Evolutionary conservation across 352 stramenopile genomes (phyloP), one percentile per base, ranked within the genome.

Genomic region (Globisporangium middletonii): DNA sequence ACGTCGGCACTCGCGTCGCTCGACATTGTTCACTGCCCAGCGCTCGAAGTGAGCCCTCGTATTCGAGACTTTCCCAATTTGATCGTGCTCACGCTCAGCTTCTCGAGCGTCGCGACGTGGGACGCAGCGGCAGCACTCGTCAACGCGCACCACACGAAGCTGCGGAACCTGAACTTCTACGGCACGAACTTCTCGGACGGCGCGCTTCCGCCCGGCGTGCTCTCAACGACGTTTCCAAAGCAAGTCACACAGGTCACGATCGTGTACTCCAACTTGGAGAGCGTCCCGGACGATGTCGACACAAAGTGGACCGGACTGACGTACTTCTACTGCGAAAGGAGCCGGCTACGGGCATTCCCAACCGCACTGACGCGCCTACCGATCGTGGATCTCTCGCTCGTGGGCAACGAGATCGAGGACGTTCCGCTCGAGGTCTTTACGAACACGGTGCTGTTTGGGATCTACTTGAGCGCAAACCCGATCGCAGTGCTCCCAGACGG

Each of bases 11-110:
- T 73, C 8, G 46, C 49, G 16, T 50, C 66, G 2, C 37, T 85
- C 15, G 58, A 72, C 5, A 59, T 84, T 16, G 67, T 67, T 4
- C 72, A 87, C 23, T 85, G 74, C 18, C 49, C 60, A 0, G 42
- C 35, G 4, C 46, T 85, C 2, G 68, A 83, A 28, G 53, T 85
- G 6, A 60, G 62, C 2, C 15, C 52, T 2, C 48, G 54, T 1
- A n/a, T 85, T 8, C 53, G 59, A 1, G 13, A 56, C 3, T 81
- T 83, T 51, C 58, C 50, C 0, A 55, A 59, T 3, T 55, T 83
- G 1, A 58, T 79, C 18, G 53, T 67, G 5, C 28, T 81, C 6
- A 77, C 77, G 42, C 50, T 77, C 30, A 77, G 73, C 51, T 79
- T 81, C 41, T 69, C 69, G 3, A 79, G 61, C 6, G 64, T 84